phyloP scores from a whole-genome alignment of 2,329 filamentous ascomycete species.

The Tricladium varicosporioides region DNA sequence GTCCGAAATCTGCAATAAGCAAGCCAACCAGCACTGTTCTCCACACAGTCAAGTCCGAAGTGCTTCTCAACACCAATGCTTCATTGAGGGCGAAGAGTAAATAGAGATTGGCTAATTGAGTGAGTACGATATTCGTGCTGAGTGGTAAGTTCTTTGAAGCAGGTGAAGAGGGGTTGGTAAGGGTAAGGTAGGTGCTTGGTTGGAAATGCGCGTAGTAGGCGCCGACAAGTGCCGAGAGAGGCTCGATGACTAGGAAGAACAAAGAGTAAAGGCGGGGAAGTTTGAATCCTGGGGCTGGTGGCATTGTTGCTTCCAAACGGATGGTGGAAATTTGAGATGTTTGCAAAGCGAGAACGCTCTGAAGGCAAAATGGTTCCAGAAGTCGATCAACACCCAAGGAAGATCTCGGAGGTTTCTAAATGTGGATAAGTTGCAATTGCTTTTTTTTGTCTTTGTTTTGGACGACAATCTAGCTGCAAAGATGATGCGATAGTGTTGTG shows the following conservation, averaged over 20 bases:
- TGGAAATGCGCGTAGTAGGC: constrained; percentile 51
- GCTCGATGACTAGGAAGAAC: constrained; percentile 76
- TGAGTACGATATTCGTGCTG: constrained; percentile 64
- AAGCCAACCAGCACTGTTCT: constrained; percentile 62
- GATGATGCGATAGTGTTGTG: background rate
- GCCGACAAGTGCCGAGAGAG: constrained; percentile 50
- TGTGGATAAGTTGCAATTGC: background rate
- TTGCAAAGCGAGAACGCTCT: background rate
- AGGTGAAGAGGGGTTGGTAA: constrained; percentile 52
- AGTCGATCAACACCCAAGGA: background rate
- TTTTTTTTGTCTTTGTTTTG: no score
- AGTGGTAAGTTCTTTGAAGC: constrained; percentile 43
- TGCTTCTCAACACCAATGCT: constrained; percentile 69
- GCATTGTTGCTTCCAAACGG: background rate
- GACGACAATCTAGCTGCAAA: no score
- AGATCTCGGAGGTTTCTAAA: no score
- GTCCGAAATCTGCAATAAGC: constrained; percentile 73
- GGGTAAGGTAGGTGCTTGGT: constrained; percentile 56
- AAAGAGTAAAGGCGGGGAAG: constrained; percentile 63
- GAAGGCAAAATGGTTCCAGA: background rate
- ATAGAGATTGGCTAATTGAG: constrained; percentile 77
- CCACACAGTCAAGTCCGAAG: constrained; percentile 69
- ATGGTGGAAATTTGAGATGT: constrained; percentile 14
- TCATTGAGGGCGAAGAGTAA: constrained; percentile 76
- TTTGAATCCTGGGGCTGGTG: constrained; percentile 37